Percentiles rank a stretch among this genome's conserved stretches.
Evolutionary conservation across 2,329 filamentous ascomycete species (phyloP).

Genomic region (Colletotrichum spaethianum): DNA sequence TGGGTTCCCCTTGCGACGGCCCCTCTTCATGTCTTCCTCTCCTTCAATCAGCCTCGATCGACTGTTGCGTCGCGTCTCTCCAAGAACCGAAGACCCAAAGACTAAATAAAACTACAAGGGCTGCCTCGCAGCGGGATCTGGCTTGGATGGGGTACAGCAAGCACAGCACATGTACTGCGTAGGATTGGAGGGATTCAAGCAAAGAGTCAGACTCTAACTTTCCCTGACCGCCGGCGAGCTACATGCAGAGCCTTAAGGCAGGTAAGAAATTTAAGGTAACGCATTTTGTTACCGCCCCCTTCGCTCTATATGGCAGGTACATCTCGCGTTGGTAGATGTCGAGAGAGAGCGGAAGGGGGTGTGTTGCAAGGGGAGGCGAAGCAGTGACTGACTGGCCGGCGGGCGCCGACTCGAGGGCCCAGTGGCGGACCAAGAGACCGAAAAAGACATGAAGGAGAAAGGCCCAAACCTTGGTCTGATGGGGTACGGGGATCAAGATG

Average conservation of each 20-base stretch:
- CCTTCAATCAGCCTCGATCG: slow-evolving; percentile 5
- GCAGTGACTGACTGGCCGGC: slow-evolving; percentile 25
- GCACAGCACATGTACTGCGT: slow-evolving; percentile 1
- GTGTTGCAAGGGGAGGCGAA: slow-evolving; percentile 18
- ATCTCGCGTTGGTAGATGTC: slow-evolving; percentile 23
- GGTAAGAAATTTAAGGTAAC: background rate
- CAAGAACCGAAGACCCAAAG: background rate
- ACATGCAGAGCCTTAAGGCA: slow-evolving; percentile 12
- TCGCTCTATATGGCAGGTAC: slow-evolving; percentile 3
- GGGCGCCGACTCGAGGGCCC: slow-evolving; percentile 11
- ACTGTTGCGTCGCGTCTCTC: background rate
- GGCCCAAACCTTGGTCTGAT: slow-evolving; percentile 34
- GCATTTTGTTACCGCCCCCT: background rate
- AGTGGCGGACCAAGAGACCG: slow-evolving; percentile 12
- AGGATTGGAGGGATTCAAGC: background rate
- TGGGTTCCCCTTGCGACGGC: slow-evolving; percentile 11
- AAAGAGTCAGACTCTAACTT: background rate
- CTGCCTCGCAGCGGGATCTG: slow-evolving; percentile 2
- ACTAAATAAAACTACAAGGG: background rate
- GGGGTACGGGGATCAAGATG: slow-evolving; percentile 36
- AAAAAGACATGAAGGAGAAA: slow-evolving; percentile 16
- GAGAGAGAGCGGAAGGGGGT: slow-evolving; percentile 1
- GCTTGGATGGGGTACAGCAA: slow-evolving; percentile 4
- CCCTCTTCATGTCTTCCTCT: slow-evolving; percentile 1
- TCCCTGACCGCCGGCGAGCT: slow-evolving; percentile 13